Percentiles rank a stretch among this genome's conserved stretches.
These are phyloP conservation scores for Meyerozyma guilliermondii DNA, from an alignment of 1,139 yeast species.

Conservation along the genomic window DNA sequence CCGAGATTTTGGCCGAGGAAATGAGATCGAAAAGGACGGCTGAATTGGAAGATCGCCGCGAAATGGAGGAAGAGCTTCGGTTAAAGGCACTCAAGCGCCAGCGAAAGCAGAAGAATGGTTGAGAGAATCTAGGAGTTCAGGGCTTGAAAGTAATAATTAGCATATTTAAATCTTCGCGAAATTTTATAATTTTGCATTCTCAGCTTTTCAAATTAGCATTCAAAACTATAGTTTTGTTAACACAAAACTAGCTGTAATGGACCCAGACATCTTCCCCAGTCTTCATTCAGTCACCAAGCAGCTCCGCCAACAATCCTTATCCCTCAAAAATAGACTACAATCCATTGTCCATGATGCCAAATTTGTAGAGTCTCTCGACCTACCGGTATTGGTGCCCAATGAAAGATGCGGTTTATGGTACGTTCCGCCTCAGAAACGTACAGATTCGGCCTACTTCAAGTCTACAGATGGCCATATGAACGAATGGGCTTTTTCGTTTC, in stretches of 20 bases:
- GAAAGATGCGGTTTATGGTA: constrained; percentile 92
- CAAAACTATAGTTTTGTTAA: too few relatives aligned
- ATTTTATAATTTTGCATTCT: background rate
- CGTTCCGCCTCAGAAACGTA: constrained; percentile 36
- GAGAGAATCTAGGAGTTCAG: too few relatives aligned
- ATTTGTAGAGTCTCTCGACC: constrained; percentile 18
- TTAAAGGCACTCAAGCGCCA: background rate
- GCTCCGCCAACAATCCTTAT: constrained; percentile 48
- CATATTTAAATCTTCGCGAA: background rate
- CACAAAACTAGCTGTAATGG: too few relatives aligned
- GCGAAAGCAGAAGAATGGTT: constrained; percentile 22
- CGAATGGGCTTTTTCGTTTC: constrained; percentile 71
- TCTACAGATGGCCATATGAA: constrained; percentile 87
- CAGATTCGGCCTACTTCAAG: constrained; percentile 66
- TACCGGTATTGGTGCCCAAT: constrained; percentile 55
- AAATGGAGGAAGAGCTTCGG: constrained; percentile 53
- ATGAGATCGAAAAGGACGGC: constrained; percentile 56
- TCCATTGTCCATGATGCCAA: constrained; percentile 61
- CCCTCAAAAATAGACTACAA: constrained; percentile 59
- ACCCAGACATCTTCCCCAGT: constrained; percentile 4
- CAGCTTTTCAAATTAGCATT: too few relatives aligned
- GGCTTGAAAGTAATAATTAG: background rate
- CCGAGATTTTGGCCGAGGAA: constrained; percentile 81
- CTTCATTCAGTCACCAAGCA: constrained; percentile 28
- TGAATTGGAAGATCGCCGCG: constrained; percentile 59